Conservation (phyloP, 768 basidiomycete genomes). For the Suillus lakei region DNA sequence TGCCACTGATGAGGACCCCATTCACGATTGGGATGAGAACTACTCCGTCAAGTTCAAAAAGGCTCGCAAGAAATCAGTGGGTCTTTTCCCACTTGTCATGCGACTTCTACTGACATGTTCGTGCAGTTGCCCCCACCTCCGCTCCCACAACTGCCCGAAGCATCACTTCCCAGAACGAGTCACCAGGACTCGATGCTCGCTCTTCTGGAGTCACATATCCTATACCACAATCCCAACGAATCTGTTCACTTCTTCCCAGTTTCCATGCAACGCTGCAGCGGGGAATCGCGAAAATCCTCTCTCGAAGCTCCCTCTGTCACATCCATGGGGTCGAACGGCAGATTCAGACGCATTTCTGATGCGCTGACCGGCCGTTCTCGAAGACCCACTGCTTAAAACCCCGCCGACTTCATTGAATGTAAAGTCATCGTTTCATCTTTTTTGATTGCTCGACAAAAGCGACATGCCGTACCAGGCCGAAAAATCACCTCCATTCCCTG, state of each 20-base stretch:
- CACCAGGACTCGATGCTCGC: slow-evolving; percentile 37
- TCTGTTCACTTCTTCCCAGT: slow-evolving; percentile 41
- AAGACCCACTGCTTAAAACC: slow-evolving; percentile 24
- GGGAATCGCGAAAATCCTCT: slow-evolving; percentile 30
- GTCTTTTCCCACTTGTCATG: slow-evolving; percentile 11
- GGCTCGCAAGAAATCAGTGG: slow-evolving; percentile 23
- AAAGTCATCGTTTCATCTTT: background rate
- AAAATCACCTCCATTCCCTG: background rate
- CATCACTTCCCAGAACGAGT: slow-evolving; percentile 24
- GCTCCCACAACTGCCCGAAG: slow-evolving; percentile 27
- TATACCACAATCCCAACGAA: slow-evolving; percentile 30
- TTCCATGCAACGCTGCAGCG: slow-evolving; percentile 36
- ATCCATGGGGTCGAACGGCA: slow-evolving; percentile 27
- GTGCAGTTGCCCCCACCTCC: slow-evolving; percentile 31
- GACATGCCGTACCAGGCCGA: background rate
- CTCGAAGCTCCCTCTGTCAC: slow-evolving; percentile 35
- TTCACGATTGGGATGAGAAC: slow-evolving; percentile 41
- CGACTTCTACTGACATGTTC: slow-evolving; percentile 10
- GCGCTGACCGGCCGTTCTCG: slow-evolving; percentile 25
- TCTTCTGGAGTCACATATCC: slow-evolving; percentile 33
- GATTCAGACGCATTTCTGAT: slow-evolving; percentile 24
- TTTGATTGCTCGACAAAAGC: slow-evolving; percentile 12
- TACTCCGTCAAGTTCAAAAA: slow-evolving; percentile 29
- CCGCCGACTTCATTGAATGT: background rate
- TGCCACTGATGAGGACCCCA: slow-evolving; percentile 40